Evolutionary conservation across 2,329 filamentous ascomycete genomes (phyloP).

Genomic region (Talaromyces sp.): DNA sequence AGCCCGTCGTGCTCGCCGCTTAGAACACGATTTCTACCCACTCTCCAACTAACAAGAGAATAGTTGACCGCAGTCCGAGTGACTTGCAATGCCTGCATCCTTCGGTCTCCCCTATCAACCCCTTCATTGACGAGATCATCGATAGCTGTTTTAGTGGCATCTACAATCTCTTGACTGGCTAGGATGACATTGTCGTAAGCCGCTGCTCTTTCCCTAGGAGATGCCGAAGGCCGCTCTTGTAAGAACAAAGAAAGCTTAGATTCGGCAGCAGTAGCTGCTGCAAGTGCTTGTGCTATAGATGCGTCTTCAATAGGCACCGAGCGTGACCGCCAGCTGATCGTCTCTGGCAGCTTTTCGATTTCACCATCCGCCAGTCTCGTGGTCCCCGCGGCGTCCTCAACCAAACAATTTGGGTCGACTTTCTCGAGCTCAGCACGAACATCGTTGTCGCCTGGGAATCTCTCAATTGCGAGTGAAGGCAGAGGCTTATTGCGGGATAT

Average conservation of each 20-base stretch:
- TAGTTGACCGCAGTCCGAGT: slow-evolving; percentile 92
- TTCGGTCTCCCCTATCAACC: slow-evolving; percentile 72
- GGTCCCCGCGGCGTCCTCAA: slow-evolving; percentile 51
- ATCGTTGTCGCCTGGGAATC: slow-evolving; percentile 61
- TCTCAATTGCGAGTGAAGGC: slow-evolving; percentile 68
- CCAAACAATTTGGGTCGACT: slow-evolving; percentile 63
- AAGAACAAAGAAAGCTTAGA: slow-evolving; percentile 47
- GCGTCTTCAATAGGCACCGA: slow-evolving; percentile 89
- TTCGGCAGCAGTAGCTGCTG: slow-evolving; percentile 57
- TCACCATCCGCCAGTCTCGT: slow-evolving; percentile 43
- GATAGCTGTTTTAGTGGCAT: slow-evolving; percentile 87
- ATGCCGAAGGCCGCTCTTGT: slow-evolving; percentile 34
- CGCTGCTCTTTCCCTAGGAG: slow-evolving; percentile 62
- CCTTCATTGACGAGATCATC: slow-evolving; percentile 83
- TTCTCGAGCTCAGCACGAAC: slow-evolving; percentile 65
- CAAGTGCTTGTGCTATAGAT: slow-evolving; percentile 79
- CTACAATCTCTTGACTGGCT: slow-evolving; percentile 86
- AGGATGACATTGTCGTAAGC: slow-evolving; percentile 89
- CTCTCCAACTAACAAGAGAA: slow-evolving; percentile 87
- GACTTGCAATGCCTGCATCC: slow-evolving; percentile 89
- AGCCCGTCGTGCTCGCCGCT: slow-evolving; percentile 79
- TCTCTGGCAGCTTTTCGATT: slow-evolving; percentile 57
- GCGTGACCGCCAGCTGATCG: slow-evolving; percentile 78
- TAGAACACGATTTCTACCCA: slow-evolving; percentile 84
- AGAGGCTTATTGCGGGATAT: slow-evolving; percentile 80